phyloP scores from a whole-genome alignment of 2,329 filamentous ascomycete species.

The Fusarium redolens region DNA sequence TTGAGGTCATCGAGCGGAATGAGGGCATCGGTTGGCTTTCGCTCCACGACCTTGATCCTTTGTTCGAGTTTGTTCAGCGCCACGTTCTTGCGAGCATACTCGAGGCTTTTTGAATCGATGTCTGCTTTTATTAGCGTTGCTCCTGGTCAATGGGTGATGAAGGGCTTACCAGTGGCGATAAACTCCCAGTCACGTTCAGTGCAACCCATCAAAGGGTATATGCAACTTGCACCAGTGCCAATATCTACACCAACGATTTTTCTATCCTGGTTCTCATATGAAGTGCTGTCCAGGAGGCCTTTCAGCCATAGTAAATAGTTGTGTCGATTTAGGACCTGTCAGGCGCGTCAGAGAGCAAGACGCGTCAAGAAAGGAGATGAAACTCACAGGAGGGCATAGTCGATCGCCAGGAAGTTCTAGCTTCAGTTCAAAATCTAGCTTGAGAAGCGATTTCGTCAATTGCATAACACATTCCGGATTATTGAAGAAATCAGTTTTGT shows the following conservation, averaged over 20 bases:
- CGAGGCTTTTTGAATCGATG: slow-evolving; percentile 77
- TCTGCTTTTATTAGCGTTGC: slow-evolving; percentile 58
- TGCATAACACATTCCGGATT: slow-evolving; percentile 81
- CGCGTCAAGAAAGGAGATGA: not conserved
- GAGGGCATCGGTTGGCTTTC: slow-evolving; percentile 62
- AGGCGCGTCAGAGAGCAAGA: slow-evolving; percentile 8
- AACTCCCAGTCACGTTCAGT: slow-evolving; percentile 79
- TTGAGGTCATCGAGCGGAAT: slow-evolving; percentile 71
- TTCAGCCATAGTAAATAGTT: slow-evolving; percentile 95
- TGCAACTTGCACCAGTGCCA: slow-evolving; percentile 89
- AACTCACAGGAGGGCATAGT: slow-evolving; percentile 82
- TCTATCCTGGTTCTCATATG: slow-evolving; percentile 60
- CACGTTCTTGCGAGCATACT: slow-evolving; percentile 75
- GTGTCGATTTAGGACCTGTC: slow-evolving; percentile 72
- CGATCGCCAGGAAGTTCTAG: slow-evolving; percentile 80
- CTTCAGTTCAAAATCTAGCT: slow-evolving; percentile 77
- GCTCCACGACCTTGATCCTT: slow-evolving; percentile 73
- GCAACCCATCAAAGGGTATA: slow-evolving; percentile 88
- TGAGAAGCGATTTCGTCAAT: slow-evolving; percentile 82
- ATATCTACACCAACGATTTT: slow-evolving; percentile 80
- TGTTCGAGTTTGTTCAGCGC: slow-evolving; percentile 70
- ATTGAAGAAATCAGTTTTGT: slow-evolving; percentile 70
- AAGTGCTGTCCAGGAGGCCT: slow-evolving; percentile 78
- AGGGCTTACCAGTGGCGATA: slow-evolving; percentile 65
- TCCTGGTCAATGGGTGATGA: not conserved